These are phyloP conservation scores for Solanum chilense DNA, from an alignment of 257 asterid species.

Conservation along the genomic window DNA sequence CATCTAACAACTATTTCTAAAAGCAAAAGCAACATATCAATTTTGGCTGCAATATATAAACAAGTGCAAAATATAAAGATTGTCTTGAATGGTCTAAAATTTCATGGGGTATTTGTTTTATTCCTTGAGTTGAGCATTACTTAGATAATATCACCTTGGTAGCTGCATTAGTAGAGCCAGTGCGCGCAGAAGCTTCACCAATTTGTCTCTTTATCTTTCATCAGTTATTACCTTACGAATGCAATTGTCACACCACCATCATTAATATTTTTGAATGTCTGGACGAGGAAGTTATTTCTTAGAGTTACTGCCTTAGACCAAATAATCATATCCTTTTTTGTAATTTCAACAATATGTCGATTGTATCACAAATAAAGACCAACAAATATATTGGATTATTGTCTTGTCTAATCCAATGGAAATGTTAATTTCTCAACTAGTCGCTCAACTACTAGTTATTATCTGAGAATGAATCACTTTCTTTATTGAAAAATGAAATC, in stretches of 20 bases:
- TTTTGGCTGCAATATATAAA: too few species aligned
- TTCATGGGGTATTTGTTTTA: not conserved
- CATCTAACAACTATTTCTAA: too few species aligned
- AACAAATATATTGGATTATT: not conserved
- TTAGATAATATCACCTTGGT: not conserved
- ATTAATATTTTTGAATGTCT: constrained; percentile 29
- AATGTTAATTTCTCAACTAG: not conserved
- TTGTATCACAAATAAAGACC: constrained; percentile 22
- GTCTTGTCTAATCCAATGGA: not conserved
- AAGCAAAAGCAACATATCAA: too few species aligned
- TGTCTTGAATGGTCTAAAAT: not conserved
- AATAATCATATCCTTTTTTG: constrained; percentile 26
- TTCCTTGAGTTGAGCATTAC: not conserved
- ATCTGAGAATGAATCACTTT: too few species aligned
- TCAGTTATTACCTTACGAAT: not conserved
- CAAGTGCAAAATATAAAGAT: not conserved
- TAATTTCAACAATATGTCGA: constrained; percentile 46
- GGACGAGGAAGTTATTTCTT: constrained; percentile 33
- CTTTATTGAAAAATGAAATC: not conserved
- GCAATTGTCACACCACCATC: constrained; percentile 52
- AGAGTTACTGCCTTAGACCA: constrained; percentile 13
- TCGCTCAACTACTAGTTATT: not conserved
- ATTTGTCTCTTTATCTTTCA: not conserved
- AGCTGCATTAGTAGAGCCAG: not conserved
- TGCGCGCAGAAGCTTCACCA: not conserved